These are phyloP conservation scores for Protomyces lactucae-debilis DNA, from an alignment of 1,139 yeast genomes.

Conservation along the genomic window DNA sequence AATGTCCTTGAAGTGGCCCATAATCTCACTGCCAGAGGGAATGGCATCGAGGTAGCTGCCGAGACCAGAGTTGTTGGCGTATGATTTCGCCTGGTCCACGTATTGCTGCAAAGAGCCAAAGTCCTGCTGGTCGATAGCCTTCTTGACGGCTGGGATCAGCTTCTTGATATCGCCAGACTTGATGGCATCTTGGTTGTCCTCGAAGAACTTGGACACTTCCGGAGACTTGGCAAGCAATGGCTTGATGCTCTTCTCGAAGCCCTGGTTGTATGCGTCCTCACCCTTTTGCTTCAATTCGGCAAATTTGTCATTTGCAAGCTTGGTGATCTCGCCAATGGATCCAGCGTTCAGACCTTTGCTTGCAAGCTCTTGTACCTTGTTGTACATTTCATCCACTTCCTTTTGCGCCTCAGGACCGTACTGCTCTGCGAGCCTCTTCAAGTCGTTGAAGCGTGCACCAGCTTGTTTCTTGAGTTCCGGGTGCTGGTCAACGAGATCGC, in stretches of 20 bases:
- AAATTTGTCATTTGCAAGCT: conserved; percentile 10
- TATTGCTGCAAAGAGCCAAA: conserved; percentile 20
- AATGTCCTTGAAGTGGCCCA: conserved; percentile 22
- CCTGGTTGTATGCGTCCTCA: conserved; percentile 14
- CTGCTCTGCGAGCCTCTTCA: conserved; percentile 20
- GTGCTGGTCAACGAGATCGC: conserved; percentile 23
- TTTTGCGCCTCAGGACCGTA: conserved; percentile 27
- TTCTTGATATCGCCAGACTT: conserved; percentile 21
- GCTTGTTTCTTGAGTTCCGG: conserved; percentile 22
- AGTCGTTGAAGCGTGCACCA: conserved; percentile 12
- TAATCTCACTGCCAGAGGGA: conserved; percentile 17
- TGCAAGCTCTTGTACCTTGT: conserved; percentile 21
- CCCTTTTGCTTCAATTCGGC: conserved; percentile 23
- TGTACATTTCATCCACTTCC: conserved; percentile 21
- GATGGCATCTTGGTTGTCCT: conserved; percentile 23
- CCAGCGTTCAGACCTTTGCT: conserved; percentile 23
- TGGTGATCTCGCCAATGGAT: conserved; percentile 11
- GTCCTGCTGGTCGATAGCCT: conserved; percentile 22
- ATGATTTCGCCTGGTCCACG: conserved; percentile 21
- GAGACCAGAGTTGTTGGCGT: conserved; percentile 15
- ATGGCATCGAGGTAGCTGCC: conserved; percentile 12
- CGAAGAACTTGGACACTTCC: conserved; percentile 23
- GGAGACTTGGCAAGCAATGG: conserved; percentile 23
- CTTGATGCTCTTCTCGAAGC: conserved; percentile 16
- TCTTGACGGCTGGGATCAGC: conserved; percentile 17